phyloP scores from a whole-genome alignment of 2,329 filamentous ascomycete species.

The Aspergillus sp. region DNA sequence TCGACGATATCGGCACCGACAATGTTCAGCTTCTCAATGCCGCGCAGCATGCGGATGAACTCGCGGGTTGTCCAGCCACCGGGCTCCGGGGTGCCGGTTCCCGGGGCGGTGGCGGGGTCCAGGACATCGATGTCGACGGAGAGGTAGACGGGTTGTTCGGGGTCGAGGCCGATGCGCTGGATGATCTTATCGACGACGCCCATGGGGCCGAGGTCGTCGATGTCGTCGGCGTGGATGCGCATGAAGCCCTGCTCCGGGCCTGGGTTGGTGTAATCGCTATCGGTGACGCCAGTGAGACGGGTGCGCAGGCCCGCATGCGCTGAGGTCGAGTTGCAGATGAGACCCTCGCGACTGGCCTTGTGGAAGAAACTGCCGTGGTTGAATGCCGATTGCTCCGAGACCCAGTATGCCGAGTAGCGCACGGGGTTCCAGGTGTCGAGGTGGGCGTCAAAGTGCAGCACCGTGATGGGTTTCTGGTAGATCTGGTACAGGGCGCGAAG shows the following conservation, averaged over 20 bases:
- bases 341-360: constrained; percentile 74
- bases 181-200: constrained; percentile 70
- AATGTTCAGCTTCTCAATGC: constrained; percentile 75
- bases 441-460: constrained; percentile 74
- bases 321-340: constrained; percentile 68
- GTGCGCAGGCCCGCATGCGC: constrained; percentile 83
- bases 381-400: constrained; percentile 65
- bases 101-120: constrained; percentile 66
- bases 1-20: constrained; percentile 90
- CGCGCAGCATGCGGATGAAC: constrained; percentile 75
- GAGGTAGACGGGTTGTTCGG: constrained; percentile 73
- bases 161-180: constrained; percentile 58
- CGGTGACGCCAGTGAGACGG: constrained; percentile 62
- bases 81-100: constrained; percentile 83
- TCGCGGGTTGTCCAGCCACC: constrained; percentile 90
- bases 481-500: constrained; percentile 61
- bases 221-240: constrained; percentile 77
- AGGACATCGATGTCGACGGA: constrained; percentile 78
- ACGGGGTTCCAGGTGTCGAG: constrained; percentile 81
- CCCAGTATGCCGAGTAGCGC: constrained; percentile 74
- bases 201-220: constrained; percentile 71
- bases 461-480: constrained; percentile 60
- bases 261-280: constrained; percentile 61
- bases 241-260: constrained; percentile 75
- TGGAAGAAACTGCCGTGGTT: constrained; percentile 92